Evolutionary conservation across 345 rosid genomes (phyloP).

Genomic region (Fremontodendron californicum): DNA sequence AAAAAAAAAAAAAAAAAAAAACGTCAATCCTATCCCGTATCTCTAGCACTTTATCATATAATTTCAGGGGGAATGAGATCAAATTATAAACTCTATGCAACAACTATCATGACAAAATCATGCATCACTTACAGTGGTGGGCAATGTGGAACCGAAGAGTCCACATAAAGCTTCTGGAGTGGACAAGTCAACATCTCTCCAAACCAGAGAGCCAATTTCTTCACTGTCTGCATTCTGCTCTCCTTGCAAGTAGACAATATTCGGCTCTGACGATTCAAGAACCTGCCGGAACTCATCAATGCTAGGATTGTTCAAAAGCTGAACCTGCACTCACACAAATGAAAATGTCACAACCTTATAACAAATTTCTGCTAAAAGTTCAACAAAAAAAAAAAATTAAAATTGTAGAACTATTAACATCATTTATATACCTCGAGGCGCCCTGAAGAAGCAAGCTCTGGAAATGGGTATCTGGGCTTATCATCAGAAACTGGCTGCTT

Average conservation of each 20-base stretch:
- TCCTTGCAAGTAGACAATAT: slow-evolving; percentile 84
- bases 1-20: no score
- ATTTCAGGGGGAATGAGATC: slow-evolving; percentile 6
- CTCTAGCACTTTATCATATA: neutral
- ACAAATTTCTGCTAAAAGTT: neutral
- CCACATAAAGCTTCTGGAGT: slow-evolving; percentile 65
- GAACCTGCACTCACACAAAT: slow-evolving; percentile 57
- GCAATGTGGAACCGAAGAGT: slow-evolving; percentile 71
- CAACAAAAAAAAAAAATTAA: no score
- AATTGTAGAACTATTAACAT: slow-evolving; percentile 13
- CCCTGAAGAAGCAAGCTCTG: slow-evolving; percentile 79
- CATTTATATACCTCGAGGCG: slow-evolving; percentile 69
- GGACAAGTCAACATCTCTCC: slow-evolving; percentile 65
- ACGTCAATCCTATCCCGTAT: neutral
- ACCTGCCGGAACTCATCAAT: slow-evolving; percentile 57
- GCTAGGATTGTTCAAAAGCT: slow-evolving; percentile 69
- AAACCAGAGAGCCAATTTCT: slow-evolving; percentile 63
- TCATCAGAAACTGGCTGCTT: slow-evolving; percentile 41
- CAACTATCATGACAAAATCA: slow-evolving; percentile 10
- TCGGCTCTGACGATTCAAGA: slow-evolving; percentile 56
- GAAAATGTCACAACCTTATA: slow-evolving; percentile 7
- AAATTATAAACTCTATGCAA: slow-evolving; percentile 6
- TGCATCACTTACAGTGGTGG: slow-evolving; percentile 66
- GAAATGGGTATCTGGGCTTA: slow-evolving; percentile 63
- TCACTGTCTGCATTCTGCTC: slow-evolving; percentile 55